phyloP scores from a whole-genome alignment of 345 rosid species.

The Sonneratia alba region DNA sequence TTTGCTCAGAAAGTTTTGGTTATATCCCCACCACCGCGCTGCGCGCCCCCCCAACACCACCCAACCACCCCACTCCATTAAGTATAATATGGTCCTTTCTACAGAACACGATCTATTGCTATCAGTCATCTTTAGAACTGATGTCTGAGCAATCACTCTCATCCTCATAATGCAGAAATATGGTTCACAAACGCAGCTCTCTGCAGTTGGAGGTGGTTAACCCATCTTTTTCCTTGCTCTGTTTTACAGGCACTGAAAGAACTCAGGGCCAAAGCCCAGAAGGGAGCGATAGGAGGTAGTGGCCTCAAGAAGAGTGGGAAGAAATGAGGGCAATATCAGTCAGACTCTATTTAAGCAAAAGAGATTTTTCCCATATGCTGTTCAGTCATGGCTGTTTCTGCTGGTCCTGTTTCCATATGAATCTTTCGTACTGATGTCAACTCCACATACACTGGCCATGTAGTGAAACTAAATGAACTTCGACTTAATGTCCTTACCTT shows the following conservation, averaged over 20 bases:
- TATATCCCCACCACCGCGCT: neutral
- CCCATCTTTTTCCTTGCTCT: neutral
- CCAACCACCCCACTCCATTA: constrained; percentile 15
- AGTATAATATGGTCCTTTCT: neutral
- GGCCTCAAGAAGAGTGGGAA: constrained; percentile 95
- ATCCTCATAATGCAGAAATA: neutral
- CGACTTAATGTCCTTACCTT: neutral
- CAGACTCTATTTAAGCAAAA: neutral
- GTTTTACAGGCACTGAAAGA: constrained; percentile 65
- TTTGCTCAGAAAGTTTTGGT: neutral
- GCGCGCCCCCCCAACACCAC: constrained; percentile 17
- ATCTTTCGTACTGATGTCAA: neutral
- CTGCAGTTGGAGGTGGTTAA: neutral
- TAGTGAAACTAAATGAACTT: neutral
- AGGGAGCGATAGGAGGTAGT: constrained; percentile 74
- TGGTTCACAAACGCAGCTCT: neutral
- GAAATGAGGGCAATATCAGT: constrained; percentile 37
- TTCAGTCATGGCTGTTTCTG: neutral
- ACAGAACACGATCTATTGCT: neutral
- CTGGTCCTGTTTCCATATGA: neutral
- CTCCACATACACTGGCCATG: neutral
- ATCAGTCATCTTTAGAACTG: neutral
- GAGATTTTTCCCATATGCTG: neutral
- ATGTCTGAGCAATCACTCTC: neutral
- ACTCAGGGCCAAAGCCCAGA: constrained; percentile 77